Percentiles rank a stretch among this genome's conserved stretches.
These are phyloP conservation scores for Candida tetrigidarum DNA, from an alignment of 1,139 yeast genomes.

Conservation along the genomic window DNA sequence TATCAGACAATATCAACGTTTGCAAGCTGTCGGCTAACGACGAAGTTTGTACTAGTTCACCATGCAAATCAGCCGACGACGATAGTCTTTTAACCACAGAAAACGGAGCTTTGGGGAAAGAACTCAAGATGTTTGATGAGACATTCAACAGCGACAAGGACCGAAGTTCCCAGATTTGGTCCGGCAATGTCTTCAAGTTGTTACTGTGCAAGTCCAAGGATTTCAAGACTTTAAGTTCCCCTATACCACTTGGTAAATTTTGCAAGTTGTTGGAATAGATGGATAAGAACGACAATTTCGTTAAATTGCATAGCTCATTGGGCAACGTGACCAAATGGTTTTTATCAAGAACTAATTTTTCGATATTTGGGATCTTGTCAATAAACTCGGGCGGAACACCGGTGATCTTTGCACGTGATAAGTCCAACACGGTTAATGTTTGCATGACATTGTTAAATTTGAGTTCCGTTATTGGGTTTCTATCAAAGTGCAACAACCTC, in stretches of 20 bases:
- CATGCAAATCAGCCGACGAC: constrained; percentile 21
- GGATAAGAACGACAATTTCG: constrained; percentile 66
- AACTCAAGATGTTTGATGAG: constrained; percentile 75
- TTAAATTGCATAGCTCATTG: constrained; percentile 62
- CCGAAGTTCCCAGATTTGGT: constrained; percentile 67
- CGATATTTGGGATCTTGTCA: constrained; percentile 65
- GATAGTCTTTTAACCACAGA: constrained; percentile 41
- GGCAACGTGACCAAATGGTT: constrained; percentile 86
- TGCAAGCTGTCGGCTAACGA: constrained; percentile 57
- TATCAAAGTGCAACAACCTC: constrained; percentile 55
- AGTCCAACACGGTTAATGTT: constrained; percentile 71
- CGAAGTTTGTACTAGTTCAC: constrained; percentile 18
- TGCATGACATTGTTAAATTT: constrained; percentile 60
- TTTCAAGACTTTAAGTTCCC: constrained; percentile 61
- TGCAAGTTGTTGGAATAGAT: constrained; percentile 77
- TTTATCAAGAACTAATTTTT: constrained; percentile 75
- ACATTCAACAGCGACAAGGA: constrained; percentile 67
- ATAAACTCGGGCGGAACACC: constrained; percentile 70
- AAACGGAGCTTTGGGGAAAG: constrained; percentile 64
- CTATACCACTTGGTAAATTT: constrained; percentile 69
- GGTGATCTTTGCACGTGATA: constrained; percentile 83
- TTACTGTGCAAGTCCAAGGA: constrained; percentile 85
- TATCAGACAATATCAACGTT: constrained; percentile 75
- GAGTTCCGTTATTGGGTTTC: constrained; percentile 79
- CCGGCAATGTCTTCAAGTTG: constrained; percentile 73